phyloP scores from a whole-genome alignment of 2,329 filamentous ascomycete genomes.

The Nigrospora osmanthi region DNA sequence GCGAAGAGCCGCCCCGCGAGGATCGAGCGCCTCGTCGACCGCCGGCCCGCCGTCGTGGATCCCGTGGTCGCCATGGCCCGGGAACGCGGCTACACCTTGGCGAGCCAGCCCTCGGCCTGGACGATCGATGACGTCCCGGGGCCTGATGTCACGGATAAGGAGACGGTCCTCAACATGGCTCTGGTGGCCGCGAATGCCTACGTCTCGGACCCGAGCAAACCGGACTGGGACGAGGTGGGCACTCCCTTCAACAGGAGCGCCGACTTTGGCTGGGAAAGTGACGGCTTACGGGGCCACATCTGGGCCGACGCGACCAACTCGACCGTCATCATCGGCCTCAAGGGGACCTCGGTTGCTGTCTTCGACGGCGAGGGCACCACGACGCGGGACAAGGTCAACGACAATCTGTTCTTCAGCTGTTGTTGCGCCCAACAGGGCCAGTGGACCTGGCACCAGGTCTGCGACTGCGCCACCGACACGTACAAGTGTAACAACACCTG shows the following conservation, averaged over 20 bases:
- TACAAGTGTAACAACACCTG: conserved; percentile 93
- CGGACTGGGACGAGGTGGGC: conserved; percentile 78
- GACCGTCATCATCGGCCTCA: conserved; percentile 85
- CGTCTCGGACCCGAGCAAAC: conserved; percentile 60
- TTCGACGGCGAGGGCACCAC: conserved; percentile 97
- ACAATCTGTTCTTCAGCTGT: conserved; percentile 97
- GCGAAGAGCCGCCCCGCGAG: conserved; percentile 57
- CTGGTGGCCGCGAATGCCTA: conserved; percentile 89
- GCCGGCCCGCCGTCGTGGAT: conserved; percentile 69
- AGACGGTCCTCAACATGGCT: conserved; percentile 76
- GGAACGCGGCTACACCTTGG: conserved; percentile 57
- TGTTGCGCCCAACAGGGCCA: conserved; percentile 93
- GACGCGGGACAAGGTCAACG: conserved; percentile 94
- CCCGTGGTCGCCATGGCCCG: conserved; percentile 68
- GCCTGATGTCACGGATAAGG: conserved; percentile 78
- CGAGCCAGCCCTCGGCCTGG: conserved; percentile 71
- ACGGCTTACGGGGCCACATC: conserved; percentile 86
- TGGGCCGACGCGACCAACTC: conserved; percentile 81
- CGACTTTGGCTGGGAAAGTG: conserved; percentile 87
- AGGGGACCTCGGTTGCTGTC: conserved; percentile 82
- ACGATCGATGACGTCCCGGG: conserved; percentile 68
- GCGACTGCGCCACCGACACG: conserved; percentile 80
- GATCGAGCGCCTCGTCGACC: conserved; percentile 77
- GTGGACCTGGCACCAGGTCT: conserved; percentile 85
- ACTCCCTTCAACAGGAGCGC: conserved; percentile 75